Evolutionary conservation across 129 eudicot genomes (phyloP), one percentile per base, ranked within the genome.

Genomic region (Centaurea solstitialis): DNA sequence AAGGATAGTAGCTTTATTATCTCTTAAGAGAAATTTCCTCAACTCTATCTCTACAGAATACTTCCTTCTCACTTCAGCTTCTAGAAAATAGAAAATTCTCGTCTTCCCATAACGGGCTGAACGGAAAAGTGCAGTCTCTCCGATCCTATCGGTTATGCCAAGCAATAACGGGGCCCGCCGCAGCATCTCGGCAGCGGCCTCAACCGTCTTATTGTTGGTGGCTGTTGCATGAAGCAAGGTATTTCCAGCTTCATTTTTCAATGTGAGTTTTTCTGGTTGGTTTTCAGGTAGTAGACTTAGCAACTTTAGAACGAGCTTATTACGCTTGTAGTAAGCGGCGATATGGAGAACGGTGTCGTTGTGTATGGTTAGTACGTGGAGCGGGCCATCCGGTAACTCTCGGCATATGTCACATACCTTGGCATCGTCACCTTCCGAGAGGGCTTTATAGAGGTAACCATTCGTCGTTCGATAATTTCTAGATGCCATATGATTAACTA

Each of bases 121-220:
- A 40, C 82, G 82, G 28, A 78, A 68, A 15, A 78, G 75, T 13
- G 82, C 47, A 22, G 75, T 67, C 75, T 78, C 82, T 24, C 75
- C 82, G 7, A 20, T 26, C 41, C n/a, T 8, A 18, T 78, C 69
- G 18, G 38, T 57, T 26, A 40, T 40, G 17, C 20, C 15, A 4
- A 68, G 67, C 68, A 78, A 78, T 33, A 22, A 35, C 11, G 82
- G 82, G 1, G 75, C 75, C 17, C 10, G 70, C 30, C 10, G 45
- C 62, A 78, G 24, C 82, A 78, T 78, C 5, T 23, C 67, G 7
- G 1, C 17, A 17, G 82, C 82, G 12, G 82, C 75, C 2, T 40
- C 41, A 22, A 78, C 75, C 1, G 53, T 38, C 28, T 24, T 43
- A 39, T 78, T 39, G 12, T 65, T 40, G 50, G 75, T 78, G 75